Evolutionary conservation across 208 protist genomes (phyloP).

Genomic region (Angomonas deanei): DNA sequence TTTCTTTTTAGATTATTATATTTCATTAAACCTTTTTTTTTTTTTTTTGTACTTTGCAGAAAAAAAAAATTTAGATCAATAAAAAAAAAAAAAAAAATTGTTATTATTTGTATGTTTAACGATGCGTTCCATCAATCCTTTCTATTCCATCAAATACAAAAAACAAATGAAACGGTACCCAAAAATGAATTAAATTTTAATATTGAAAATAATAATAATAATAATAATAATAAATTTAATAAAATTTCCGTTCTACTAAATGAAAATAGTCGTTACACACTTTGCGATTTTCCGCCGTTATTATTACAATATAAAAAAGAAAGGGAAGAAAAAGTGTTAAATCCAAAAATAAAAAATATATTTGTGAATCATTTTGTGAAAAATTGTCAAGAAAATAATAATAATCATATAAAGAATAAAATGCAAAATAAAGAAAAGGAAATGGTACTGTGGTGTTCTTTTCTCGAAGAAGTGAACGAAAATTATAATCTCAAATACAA

Average conservation of each 20-base stretch:
- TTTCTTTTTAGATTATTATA: background rate
- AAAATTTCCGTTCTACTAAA: slow-evolving; percentile 1
- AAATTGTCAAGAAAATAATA: background rate
- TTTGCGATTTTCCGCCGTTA: background rate
- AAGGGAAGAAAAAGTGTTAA: slow-evolving; percentile 3
- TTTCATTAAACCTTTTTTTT: slow-evolving; percentile 7
- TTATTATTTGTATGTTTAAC: background rate
- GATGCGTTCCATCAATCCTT: background rate
- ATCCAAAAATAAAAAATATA: background rate
- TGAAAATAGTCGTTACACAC: background rate
- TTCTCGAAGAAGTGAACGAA: background rate
- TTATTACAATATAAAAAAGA: background rate
- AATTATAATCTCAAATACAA: background rate
- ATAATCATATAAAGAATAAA: slow-evolving; percentile 1
- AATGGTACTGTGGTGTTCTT: background rate
- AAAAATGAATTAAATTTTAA: background rate
- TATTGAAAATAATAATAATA: background rate
- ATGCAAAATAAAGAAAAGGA: background rate
- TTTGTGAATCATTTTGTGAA: background rate
- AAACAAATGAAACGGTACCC: too few species aligned
- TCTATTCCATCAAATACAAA: too few species aligned
- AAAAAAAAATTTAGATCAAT: too few species aligned
- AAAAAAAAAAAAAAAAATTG: background rate
- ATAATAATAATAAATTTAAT: background rate
- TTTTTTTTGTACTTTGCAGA: slow-evolving; percentile 24